Percentiles rank a stretch among this genome's conserved stretches.
phyloP scores from a whole-genome alignment of 2,329 filamentous ascomycete species.

The Botryotinia calthae region DNA sequence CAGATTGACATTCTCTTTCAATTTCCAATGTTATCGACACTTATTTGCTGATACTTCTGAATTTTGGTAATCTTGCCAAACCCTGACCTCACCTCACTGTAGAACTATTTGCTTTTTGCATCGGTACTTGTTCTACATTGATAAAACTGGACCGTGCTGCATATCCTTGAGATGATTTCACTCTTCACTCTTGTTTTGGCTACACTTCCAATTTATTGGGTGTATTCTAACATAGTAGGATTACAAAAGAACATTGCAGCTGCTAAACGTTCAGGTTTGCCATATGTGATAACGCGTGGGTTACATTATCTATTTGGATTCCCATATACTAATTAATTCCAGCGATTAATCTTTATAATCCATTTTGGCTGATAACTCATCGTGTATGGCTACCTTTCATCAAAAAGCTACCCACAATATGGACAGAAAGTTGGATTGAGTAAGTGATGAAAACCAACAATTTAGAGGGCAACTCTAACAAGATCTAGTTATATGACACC shows the following conservation, averaged over 20 bases:
- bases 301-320: constrained; percentile 26
- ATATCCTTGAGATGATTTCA: constrained; percentile 28
- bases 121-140: not conserved
- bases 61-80: not conserved
- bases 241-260: constrained; percentile 48
- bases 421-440: constrained; percentile 59
- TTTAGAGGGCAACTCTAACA: not conserved
- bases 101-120: not conserved
- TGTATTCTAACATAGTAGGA: constrained; percentile 34
- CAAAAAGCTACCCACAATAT: constrained; percentile 51
- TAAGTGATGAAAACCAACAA: constrained; percentile 41
- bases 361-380: constrained; percentile 55
- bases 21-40: not conserved
- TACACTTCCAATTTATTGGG: constrained; percentile 28
- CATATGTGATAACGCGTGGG: constrained; percentile 55
- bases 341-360: constrained; percentile 52
- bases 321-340: constrained; percentile 18
- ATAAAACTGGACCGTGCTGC: not conserved
- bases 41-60: not conserved
- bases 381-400: constrained; percentile 56
- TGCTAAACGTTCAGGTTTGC: constrained; percentile 51
- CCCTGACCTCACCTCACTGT: not conserved
- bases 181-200: constrained; percentile 27
- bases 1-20: not conserved
- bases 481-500: constrained; percentile 50